Base-by-base conservation (phyloP, 179 eudicot genomes). In the Carnegiea gigantea region DNA sequence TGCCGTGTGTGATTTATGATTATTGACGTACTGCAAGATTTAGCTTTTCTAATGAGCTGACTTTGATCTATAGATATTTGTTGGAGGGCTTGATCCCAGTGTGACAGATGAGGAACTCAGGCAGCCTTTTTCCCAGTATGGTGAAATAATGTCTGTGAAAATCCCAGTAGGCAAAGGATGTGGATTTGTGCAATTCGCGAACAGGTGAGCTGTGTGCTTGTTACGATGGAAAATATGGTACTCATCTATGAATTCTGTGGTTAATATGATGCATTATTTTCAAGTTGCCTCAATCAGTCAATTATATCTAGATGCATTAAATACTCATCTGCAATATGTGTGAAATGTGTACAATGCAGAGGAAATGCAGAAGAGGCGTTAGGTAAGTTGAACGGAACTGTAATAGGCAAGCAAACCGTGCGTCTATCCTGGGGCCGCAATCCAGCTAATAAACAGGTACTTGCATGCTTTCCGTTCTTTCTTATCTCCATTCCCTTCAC, bases 401-500 rank as follows among this genome's bases (percentile, higher is more conserved):
- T 88, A 20, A 90, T 95, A 40, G 99, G 98, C 44, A 92, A 94
- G 86, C 98, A 95, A 87, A 91, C 93, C 18, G 98, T 95, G 54
- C 94, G 99, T 36, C 98, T 95, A 80, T 94, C 99, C 78, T 95
- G 99, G 99, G 99, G 99, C 81, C 94, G 99, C 21, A 94, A 92
- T 86, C 94, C 98, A 75, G 97, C 97, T 68, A 95, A 94, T 85
- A 95, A 92, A 85, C 99, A 95, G 97, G 99, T 73, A 84, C 82
- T 3, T 44, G n/a, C 30, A 28, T 28, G 30, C 46, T 73, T 24
- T 43, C 28, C 49, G 11, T 59, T 38, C 77, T 24, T 49, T 57
- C 23, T 73, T 80, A 48, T 9, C 1, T 5, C 6, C 8, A 48
- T 9, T 14, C 44, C 36, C 62, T 11, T 54, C 6, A 8, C 0